Base-by-base conservation (phyloP, 345 rosid genomes). In the Hibiscus syriacus region DNA sequence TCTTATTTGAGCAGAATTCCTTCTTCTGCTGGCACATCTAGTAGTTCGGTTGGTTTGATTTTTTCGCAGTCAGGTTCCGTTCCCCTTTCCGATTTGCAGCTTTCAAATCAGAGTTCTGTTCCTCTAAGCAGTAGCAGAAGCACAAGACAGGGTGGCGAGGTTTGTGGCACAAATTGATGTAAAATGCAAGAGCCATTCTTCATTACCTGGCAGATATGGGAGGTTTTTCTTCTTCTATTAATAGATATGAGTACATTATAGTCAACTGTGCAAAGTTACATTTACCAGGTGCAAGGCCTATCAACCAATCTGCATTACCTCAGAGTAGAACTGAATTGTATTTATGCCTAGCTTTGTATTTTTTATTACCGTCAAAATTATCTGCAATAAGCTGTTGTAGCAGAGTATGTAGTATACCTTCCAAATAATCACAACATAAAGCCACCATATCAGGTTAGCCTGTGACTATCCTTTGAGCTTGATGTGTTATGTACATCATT, bases 91-190 rank as follows among this genome's bases (percentile, higher is more conserved):
- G 93, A 89, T 41, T 80, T 84, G 70, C 97, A 89, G 70, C 87
- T 81, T 72, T 84, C 90, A 41, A 77, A 85, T 79, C 95, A 86
- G 77, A 78, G 74, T 45, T 83, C 94, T 22, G 85, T 86, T 75
- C 77, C 96, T 73, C 80, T 85, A 75, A 71, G 83, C 53, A 82
- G 85, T 83, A 82, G 82, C 83, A 83, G 96, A 85, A 80, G 76
- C 77, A 76, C 86, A 27, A 80, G 89, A 75, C 88, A 78, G 77
- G 83, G 87, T 36, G 76, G 82, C 25, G 95, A 88, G 70, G 84
- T 84, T 70, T 90, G 85, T 70, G 90, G 85, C 55, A 84, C 92
- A 52, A 86, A 80, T 75, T 89, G 83, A 87, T 72, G 27, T 34
- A 55, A 64, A 55, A 39, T 55, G 56, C 30, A 46, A 69, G 61